Evolutionary conservation across 2,329 filamentous ascomycete species (phyloP), one percentile per base, ranked within the genome.

Genomic region (Xylariaceae sp.): DNA sequence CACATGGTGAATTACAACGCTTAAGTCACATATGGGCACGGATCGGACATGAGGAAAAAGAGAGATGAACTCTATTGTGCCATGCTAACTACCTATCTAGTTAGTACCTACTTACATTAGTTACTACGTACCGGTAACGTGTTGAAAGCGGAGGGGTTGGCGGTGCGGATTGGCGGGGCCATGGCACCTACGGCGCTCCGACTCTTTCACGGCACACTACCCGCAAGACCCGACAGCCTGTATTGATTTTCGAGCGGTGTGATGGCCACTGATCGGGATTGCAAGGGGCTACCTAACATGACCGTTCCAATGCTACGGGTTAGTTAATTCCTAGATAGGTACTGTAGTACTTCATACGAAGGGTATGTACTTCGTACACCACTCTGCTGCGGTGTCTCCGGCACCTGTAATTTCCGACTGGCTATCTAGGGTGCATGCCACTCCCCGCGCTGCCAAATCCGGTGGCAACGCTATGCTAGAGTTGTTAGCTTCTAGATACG

Each of bases 231-330:
- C 26, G 32, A 43, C 39, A 29, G 18, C 21, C 19, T 26, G 36
- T 32, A 39, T 55, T 34, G 49, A n/a, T 39, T 46, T 53, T 29
- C 32, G 45, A 52, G 57, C 57, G 57, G 57, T 57, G 32, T 32
- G 47, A 36, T 34, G 18, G 32, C 44, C 49, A 49, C 49, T 47
- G 42, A 51, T 47, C 53, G 19, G 21, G 15, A n/a, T 36, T 30
- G n/a, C 39, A 36, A 49, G 40, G 40, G 29, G 5, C 26, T 26
- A 8, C 5, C 26, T 26, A 26, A 7, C 43, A 26, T 21, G 37
- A 26, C n/a, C 41, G 42, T 30, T 41, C n/a, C 32, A 34, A 34
- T 34, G 13, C 32, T 10, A 34, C 32, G 32, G 32, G 32, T 34
- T 34, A 10, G 13, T 10, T n/a, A n/a, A n/a, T n/a, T n/a, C n/a